A percentile compares a stretch with the other conserved stretches of the same genome.
Evolutionary conservation across 1,284 basidiomycete species (phyloP).

Genomic region (Meira nashicola): DNA sequence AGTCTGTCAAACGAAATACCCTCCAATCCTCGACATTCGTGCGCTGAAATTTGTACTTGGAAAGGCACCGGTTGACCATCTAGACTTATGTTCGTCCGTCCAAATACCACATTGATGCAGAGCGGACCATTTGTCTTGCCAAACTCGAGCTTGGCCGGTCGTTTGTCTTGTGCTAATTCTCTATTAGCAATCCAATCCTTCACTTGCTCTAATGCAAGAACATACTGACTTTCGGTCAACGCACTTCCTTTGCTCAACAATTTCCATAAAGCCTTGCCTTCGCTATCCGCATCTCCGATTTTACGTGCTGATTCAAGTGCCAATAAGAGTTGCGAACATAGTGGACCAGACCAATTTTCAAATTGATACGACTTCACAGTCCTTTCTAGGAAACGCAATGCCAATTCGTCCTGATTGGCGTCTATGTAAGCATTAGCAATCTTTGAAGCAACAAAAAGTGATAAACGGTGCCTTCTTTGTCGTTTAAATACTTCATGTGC

Average conservation of each 20-base stretch:
- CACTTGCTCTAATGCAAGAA: not conserved
- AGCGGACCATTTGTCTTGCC: constrained; percentile 3
- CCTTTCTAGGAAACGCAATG: constrained; percentile 41
- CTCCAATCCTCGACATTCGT: no score
- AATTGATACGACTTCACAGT: constrained; percentile 28
- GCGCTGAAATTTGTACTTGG: constrained; percentile 7
- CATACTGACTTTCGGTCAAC: not conserved
- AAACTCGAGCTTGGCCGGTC: constrained; percentile 8
- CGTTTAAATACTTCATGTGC: constrained; percentile 39
- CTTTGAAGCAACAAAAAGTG: constrained; percentile 28
- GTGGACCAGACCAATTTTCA: constrained; percentile 19
- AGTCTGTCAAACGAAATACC: no score
- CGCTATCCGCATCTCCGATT: constrained; percentile 16
- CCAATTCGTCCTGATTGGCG: constrained; percentile 24
- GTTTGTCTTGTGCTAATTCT: no score
- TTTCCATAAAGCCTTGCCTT: constrained; percentile 12
- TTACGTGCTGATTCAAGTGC: constrained; percentile 22
- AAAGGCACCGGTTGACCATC: constrained; percentile 10
- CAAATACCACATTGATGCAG: constrained; percentile 12
- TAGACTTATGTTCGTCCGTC: not conserved
- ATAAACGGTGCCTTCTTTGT: constrained; percentile 15
- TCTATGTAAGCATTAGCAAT: constrained; percentile 33
- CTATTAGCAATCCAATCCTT: not conserved
- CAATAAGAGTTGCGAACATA: constrained; percentile 14
- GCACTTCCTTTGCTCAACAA: constrained; percentile 8